Evolutionary conservation across 371 early-diverging fungal species (phyloP).

Genomic region (Choanephora cucurbitarum): DNA sequence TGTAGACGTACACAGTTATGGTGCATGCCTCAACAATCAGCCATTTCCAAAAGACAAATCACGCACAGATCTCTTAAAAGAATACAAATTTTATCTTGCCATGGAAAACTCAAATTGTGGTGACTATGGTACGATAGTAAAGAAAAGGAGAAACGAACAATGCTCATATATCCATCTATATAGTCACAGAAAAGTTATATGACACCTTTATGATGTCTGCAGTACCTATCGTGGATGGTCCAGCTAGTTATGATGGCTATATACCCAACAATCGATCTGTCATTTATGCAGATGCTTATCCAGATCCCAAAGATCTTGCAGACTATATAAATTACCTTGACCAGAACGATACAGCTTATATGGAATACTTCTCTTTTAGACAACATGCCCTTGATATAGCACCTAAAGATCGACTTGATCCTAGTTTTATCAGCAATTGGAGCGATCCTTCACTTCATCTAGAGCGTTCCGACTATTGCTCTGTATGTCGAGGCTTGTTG

Average conservation of each 20-base stretch:
- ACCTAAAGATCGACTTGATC: slow-evolving; percentile 29
- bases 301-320: slow-evolving; percentile 44
- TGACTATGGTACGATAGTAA: slow-evolving; percentile 33
- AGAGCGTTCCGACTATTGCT: slow-evolving; percentile 35
- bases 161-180: background rate
- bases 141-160: too few species aligned
- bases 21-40: slow-evolving; percentile 35
- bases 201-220: slow-evolving; percentile 33
- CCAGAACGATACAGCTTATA: slow-evolving; percentile 38
- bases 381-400: slow-evolving; percentile 27
- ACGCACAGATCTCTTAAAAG: slow-evolving; percentile 25
- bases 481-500: slow-evolving; percentile 36
- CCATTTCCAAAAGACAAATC: slow-evolving; percentile 36
- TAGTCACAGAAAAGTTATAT: slow-evolving; percentile 43
- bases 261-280: slow-evolving; percentile 34
- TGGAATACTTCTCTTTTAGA: slow-evolving; percentile 36
- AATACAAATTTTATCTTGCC: slow-evolving; percentile 48
- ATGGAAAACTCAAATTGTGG: slow-evolving; percentile 48
- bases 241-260: slow-evolving; percentile 34
- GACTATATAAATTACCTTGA: slow-evolving; percentile 38
- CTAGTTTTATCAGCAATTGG: slow-evolving; percentile 35
- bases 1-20: slow-evolving; percentile 38
- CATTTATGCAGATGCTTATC: slow-evolving; percentile 43
- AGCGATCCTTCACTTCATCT: slow-evolving; percentile 24
- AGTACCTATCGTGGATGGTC: slow-evolving; percentile 39